Evolutionary conservation across 176 grass and related monocot genomes (phyloP), one percentile per base, ranked within the genome.

Genomic region (Avena sativa): DNA sequence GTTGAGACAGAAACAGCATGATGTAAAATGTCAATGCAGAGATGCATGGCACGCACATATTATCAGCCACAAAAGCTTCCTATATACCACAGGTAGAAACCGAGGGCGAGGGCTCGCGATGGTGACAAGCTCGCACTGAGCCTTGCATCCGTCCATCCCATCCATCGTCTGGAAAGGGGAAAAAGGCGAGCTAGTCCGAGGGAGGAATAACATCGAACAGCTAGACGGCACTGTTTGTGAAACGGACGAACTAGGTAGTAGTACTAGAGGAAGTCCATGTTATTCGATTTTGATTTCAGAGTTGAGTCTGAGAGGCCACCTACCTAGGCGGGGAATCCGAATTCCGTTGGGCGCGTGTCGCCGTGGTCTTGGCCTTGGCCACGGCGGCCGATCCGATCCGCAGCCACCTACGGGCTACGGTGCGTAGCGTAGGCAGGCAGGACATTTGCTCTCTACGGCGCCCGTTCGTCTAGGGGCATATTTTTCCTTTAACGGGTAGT

Each of bases 251-350:
- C 67, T 21, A 49, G 38, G 72, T 55, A 76, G 2, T 8, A 52
- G 13, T 55, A 76, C 6, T 8, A 52, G 13, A 19, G 40, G 28
- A 16, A 4, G 5, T 74, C 74, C 74, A 52, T 55, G 48, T 17
- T 76, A 76, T 74, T 59, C 23, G 38, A 12, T 50, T 44, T 59
- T 28, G 38, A 38, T 32, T 82, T 59, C 2, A 56, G 83, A 56
- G 74, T 3, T 74, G 47, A 80, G 40, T 75, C 44, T 51, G 71
- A 26, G 25, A 82, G 80, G 83, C 64, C 58, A 30, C 88, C 83
- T 79, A 74, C 74, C 56, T 85, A 85, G 89, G 79, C 64, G 81
- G 47, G 90, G 90, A 85, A 91, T 88, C 77, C 12, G 71, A 59
- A 47, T 7, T 57, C 2, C 66, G 28, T 44, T 30, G 57, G 20